phyloP scores from a whole-genome alignment of 2,329 filamentous ascomycete genomes.

The Arthrocladium fulminans region DNA sequence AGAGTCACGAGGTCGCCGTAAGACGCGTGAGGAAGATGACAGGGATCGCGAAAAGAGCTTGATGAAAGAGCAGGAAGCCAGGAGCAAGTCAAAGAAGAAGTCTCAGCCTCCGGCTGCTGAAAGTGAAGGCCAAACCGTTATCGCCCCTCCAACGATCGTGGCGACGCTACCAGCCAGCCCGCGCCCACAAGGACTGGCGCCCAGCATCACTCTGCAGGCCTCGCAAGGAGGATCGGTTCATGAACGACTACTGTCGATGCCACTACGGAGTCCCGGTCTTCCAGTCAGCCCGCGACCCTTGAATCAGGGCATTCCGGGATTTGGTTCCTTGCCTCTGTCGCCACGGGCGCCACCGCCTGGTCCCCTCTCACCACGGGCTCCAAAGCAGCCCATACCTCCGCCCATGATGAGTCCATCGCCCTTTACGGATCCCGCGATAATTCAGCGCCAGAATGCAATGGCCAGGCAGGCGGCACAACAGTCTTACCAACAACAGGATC shows the following conservation, averaged over 20 bases:
- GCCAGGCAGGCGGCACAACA: slow-evolving; percentile 26
- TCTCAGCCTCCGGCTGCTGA: slow-evolving; percentile 36
- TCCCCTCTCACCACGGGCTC: slow-evolving; percentile 62
- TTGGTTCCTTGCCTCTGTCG: slow-evolving; percentile 58
- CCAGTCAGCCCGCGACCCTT: slow-evolving; percentile 54
- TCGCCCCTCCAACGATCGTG: background rate
- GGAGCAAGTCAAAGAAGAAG: slow-evolving; percentile 64
- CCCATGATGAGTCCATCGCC: slow-evolving; percentile 56
- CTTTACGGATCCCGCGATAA: slow-evolving; percentile 14
- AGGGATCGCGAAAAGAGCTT: slow-evolving; percentile 60
- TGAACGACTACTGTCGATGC: slow-evolving; percentile 28
- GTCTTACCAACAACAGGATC: slow-evolving; percentile 10
- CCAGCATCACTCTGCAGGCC: slow-evolving; percentile 12
- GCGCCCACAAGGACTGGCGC: slow-evolving; percentile 3
- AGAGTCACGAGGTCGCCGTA: slow-evolving; percentile 58
- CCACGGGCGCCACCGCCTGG: slow-evolving; percentile 47
- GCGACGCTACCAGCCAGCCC: slow-evolving; percentile 4
- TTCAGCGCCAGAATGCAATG: slow-evolving; percentile 25
- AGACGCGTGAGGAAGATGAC: slow-evolving; percentile 83
- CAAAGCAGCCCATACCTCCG: slow-evolving; percentile 64
- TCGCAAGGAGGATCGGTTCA: slow-evolving; percentile 23
- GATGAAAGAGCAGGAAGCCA: slow-evolving; percentile 58
- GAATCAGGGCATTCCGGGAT: slow-evolving; percentile 47
- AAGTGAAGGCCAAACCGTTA: slow-evolving; percentile 30
- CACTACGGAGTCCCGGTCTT: slow-evolving; percentile 54